Base-by-base conservation (phyloP, 2,329 filamentous ascomycete genomes). In the Colletotrichum truncatum region DNA sequence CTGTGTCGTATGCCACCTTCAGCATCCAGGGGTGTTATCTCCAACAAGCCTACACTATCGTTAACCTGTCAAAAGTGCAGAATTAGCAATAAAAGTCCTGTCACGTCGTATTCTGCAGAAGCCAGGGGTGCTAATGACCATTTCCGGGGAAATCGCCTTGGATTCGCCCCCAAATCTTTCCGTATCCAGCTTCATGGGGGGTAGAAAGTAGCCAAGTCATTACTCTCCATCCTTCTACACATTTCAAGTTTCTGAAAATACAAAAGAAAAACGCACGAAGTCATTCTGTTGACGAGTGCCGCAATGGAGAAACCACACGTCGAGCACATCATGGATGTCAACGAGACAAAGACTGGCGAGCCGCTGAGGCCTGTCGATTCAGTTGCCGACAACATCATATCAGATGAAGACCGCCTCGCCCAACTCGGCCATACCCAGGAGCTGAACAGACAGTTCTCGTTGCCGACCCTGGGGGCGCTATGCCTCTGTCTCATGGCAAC, bases 401-500 rank as follows among this genome's bases (percentile, higher is more conserved):
- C 58, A 14, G 71, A 72, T 12, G 69, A 72, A 30, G 55, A 71
- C 1, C 67, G 71, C 1, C 66, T 75, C 9, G 73, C 72, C 2
- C 71, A 74, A 53, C 43, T 75, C 4, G 73, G 73, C 2, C 73
- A 74, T 8, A 34, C 66, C 6, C 73, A 75, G 30, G 73, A 77
- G 43, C 75, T 81, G 4, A 52, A 67, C 23, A 63, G 69, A 14
- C 57, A 64, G 16, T 82, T 82, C 68, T 81, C 80, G 0, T 68
- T 84, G 2, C 80, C 78, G 69, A 81, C 82, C 0, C 73, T 85
- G 2, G 77, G 76, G 12, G 75, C 77, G 4, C 71, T 85, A 6
- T 80, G 81, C 46, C 71, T 84, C 7, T 83, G 81, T 46, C 72
- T 85, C 45, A 84, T 84, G 82, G 82, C 78, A 36, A 84, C 83